Evolutionary conservation across 805 yeast genomes (phyloP).

Genomic region (Barnettozyma siamensis): DNA sequence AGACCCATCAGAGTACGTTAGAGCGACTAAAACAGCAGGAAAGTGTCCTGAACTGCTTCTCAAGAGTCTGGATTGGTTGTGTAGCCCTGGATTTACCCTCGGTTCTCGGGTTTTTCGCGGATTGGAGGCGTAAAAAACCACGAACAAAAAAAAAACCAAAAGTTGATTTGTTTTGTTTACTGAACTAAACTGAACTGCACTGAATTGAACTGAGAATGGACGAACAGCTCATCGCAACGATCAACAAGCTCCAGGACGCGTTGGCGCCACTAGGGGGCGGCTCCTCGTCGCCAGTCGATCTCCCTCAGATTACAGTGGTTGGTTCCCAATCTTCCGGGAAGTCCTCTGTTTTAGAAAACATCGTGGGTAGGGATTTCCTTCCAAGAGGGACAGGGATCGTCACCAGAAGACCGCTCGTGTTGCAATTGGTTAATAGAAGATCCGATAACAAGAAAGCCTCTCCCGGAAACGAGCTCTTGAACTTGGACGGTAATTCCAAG

Average conservation of each 20-base stretch:
- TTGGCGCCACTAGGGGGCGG: conserved; percentile 84
- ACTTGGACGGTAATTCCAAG: conserved; percentile 38
- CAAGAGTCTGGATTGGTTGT: not conserved
- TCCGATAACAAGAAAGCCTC: conserved; percentile 27
- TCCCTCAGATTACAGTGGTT: conserved; percentile 93
- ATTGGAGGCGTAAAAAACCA: conserved; percentile 3
- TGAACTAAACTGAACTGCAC: no score
- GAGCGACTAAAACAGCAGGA: no score
- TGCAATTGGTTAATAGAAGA: conserved; percentile 73
- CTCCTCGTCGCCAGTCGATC: conserved; percentile 73
- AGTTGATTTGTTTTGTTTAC: no score
- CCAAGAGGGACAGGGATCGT: conserved; percentile 94
- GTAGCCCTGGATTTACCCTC: not conserved
- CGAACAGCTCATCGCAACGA: conserved; percentile 66
- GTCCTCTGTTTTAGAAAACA: conserved; percentile 83
- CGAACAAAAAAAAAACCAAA: not conserved
- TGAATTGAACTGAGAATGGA: conserved; percentile 55
- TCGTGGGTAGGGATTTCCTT: conserved; percentile 85
- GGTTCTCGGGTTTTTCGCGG: conserved; percentile 1
- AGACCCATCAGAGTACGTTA: no score
- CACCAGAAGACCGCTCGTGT: conserved; percentile 79
- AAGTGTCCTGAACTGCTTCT: no score
- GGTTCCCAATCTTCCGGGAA: conserved; percentile 91
- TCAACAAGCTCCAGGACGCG: conserved; percentile 80
- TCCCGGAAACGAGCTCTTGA: conserved; percentile 25